phyloP scores from a whole-genome alignment of 176 grass and related monocot genomes.

The Lolium rigidum region DNA sequence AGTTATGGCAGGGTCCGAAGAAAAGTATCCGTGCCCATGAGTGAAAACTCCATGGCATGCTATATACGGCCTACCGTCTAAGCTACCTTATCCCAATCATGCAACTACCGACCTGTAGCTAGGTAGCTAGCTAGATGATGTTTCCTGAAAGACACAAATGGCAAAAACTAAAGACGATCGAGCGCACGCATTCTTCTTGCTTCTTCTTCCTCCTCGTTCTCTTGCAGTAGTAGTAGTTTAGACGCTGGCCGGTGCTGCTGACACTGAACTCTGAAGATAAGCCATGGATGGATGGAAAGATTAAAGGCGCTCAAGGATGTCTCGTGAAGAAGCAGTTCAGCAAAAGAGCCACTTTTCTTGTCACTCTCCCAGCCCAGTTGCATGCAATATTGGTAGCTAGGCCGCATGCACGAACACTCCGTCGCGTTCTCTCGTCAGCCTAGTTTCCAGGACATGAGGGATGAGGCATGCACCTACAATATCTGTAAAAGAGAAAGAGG shows the following conservation, averaged over 20 bases:
- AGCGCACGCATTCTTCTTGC: not conserved
- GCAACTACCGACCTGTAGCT: not conserved
- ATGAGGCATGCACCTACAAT: constrained; percentile 19
- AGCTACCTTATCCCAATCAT: constrained; percentile 23
- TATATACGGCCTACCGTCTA: not conserved
- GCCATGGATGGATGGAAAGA: constrained; percentile 13
- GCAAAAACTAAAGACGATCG: constrained; percentile 20
- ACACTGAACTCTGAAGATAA: constrained; percentile 33
- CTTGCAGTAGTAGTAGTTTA: not conserved
- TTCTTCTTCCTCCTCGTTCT: constrained; percentile 6
- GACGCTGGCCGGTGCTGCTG: not conserved
- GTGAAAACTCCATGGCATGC: not conserved
- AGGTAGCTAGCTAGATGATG: not conserved
- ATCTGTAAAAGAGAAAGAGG: constrained; percentile 16
- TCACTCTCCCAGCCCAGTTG: constrained; percentile 21
- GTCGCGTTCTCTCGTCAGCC: not conserved
- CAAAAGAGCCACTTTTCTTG: constrained; percentile 47
- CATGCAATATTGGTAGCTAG: constrained; percentile 21
- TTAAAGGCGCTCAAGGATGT: constrained; percentile 79
- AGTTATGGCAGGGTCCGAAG: not conserved
- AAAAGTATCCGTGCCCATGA: constrained; percentile 27
- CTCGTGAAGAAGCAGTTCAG: constrained; percentile 79
- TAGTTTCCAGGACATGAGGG: constrained; percentile 14
- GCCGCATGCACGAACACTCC: not conserved
- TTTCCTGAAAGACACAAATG: constrained; percentile 32